A percentile compares a stretch with the other conserved stretches of the same genome.
Conservation (phyloP, 805 yeast genomes). For the Wickerhamiella kurtzmanii region DNA sequence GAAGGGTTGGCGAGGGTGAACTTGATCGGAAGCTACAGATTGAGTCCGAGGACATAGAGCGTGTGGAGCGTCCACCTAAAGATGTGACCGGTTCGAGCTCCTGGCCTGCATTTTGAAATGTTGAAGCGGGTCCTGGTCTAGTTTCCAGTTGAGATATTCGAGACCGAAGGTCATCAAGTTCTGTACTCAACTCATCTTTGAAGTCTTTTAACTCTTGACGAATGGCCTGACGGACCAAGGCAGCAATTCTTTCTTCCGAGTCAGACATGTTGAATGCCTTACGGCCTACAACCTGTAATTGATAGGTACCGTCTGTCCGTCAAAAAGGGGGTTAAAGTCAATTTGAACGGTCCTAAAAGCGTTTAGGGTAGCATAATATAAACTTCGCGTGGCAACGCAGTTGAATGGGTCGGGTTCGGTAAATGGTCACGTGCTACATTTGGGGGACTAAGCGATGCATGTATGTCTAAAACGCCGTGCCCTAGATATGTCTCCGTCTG, state of each 20-base stretch:
- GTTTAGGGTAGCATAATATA: too few species aligned
- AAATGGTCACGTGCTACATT: too few species aligned
- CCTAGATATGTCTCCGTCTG: too few species aligned
- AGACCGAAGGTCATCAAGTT: constrained; percentile 5
- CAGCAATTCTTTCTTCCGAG: neutral
- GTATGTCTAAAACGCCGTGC: too few species aligned
- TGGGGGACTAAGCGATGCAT: too few species aligned
- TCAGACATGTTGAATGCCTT: neutral
- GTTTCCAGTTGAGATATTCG: neutral
- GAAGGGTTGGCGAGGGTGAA: neutral
- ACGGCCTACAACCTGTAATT: neutral
- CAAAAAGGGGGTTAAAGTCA: too few species aligned
- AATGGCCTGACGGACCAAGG: constrained; percentile 6
- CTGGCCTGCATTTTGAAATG: neutral
- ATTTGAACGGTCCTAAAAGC: too few species aligned
- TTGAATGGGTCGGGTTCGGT: too few species aligned
- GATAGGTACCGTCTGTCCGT: too few species aligned
- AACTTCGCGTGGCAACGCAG: too few species aligned
- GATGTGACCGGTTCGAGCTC: neutral
- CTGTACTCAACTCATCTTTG: constrained; percentile 1
- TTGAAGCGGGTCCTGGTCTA: neutral
- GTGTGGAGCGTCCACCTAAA: neutral
- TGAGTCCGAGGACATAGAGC: neutral
- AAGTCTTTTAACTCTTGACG: constrained; percentile 10
- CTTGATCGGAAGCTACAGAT: neutral